Evolutionary conservation across 148 eudicot genomes (phyloP).

Genomic region (Linanthus parryae): DNA sequence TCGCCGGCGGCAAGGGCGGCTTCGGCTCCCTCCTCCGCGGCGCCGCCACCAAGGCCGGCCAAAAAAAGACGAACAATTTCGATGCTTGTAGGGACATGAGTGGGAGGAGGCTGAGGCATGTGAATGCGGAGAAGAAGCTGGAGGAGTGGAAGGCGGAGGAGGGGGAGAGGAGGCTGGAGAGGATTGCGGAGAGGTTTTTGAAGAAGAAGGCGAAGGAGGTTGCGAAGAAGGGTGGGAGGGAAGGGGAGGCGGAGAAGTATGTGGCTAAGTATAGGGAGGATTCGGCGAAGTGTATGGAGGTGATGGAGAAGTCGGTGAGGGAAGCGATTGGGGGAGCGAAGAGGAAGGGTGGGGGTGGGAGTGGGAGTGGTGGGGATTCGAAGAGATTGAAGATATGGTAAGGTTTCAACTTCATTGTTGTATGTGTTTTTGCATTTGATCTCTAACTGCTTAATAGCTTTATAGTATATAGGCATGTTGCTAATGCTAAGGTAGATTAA

Average conservation of each 20-base stretch:
- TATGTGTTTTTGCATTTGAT: background rate
- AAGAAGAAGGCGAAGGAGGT: slow-evolving; percentile 65
- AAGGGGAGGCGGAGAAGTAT: slow-evolving; percentile 53
- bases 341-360: slow-evolving; percentile 29
- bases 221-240: slow-evolving; percentile 35
- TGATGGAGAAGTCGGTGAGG: slow-evolving; percentile 76
- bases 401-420: slow-evolving; percentile 3
- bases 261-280: slow-evolving; percentile 71
- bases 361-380: slow-evolving; percentile 18
- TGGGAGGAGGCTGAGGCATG: slow-evolving; percentile 84
- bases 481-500: too few species aligned
- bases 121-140: slow-evolving; percentile 92
- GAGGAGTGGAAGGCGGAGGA: slow-evolving; percentile 93
- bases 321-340: slow-evolving; percentile 52
- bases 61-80: slow-evolving; percentile 93
- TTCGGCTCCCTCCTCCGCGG: slow-evolving; percentile 90
- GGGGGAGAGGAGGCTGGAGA: slow-evolving; percentile 81
- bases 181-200: slow-evolving; percentile 72
- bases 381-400: slow-evolving; percentile 87
- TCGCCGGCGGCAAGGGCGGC: slow-evolving; percentile 94
- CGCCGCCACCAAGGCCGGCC: slow-evolving; percentile 92
- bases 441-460: too few species aligned
- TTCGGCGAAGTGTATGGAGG: slow-evolving; percentile 66
- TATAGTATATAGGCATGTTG: too few species aligned
- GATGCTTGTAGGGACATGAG: slow-evolving; percentile 99